Base-by-base conservation (phyloP, 2,329 filamentous ascomycete species). In the Alternaria incomplexa region DNA sequence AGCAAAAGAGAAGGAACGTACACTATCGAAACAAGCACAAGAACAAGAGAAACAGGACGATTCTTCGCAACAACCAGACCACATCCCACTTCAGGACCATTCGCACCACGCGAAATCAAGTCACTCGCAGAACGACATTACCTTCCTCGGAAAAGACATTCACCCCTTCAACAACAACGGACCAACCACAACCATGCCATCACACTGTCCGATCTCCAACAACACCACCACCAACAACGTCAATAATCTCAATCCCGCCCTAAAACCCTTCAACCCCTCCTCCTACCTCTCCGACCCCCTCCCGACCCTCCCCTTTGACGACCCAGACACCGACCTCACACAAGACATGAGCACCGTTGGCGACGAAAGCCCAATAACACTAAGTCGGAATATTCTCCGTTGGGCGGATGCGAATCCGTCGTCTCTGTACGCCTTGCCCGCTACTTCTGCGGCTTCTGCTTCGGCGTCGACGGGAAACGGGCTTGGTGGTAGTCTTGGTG, bases 371-470 rank as follows among this genome's bases (percentile, higher is more conserved):
- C 76, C 77, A 4, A 70, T 80, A 36, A 75, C 75, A 0, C 67
- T 81, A 5, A 80, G 75, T 56, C 65, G 79, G 17, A 77, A 79
- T 54, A 81, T 81, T 40, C 72, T 81, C 2, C 73, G 79, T 40
- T 81, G 79, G 75, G 79, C 76, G 1, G 76, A 80, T 48, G 73
- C 74, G 3, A 76, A 80, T 52, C 71, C 75, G 1, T 66, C 70
- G 5, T 61, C 62, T 1, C n/a, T 60, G 4, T 65, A 50, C 15
- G 51, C 60, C 3, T 48, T 59, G 11, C 17, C 36, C 9, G 28
- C 48, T 36, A 32, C 48, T 52, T 30, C 23, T 8, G 30, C 48
- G 20, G 30, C 28, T 15, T 32, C 47, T 10, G 30, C 48, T 10
- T 36, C 20, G 17, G 48, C 48, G 3, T 12, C 28, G n/a, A 40